Evolutionary conservation across 2,329 filamentous ascomycete species (phyloP), one percentile per base, ranked within the genome.

Genomic region (Fusarium praegraminearum): DNA sequence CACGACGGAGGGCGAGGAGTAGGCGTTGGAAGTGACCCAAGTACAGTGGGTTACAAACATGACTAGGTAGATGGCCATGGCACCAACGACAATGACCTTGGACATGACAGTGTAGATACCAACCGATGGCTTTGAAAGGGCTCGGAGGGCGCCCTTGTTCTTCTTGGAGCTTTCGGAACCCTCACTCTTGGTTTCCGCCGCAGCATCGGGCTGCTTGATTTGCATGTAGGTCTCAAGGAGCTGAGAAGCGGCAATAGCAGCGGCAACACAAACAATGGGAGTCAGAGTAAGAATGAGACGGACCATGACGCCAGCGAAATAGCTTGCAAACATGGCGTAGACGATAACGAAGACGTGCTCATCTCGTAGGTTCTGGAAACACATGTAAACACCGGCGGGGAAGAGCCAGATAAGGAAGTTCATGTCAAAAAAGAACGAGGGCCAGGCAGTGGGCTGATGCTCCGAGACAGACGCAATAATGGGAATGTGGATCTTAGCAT

Each of bases 401-500:
- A 99, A 98, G 54, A 99, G 89, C 96, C 96, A 99, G 82, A 99
- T 97, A 76, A 99, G 87, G 84, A 99, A 90, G 85, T 97, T 98
- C 74, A 99, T 86, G 77, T 99, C 96, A 80, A 99, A 99, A 85
- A 99, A 99, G 87, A 98, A 99, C 18, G 97, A 93, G 4, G 96
- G 96, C 96, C 96, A 99, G 44, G 96, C 96, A 38, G 96, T 99
- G 57, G 96, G 96, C 83, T 99, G 96, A 84, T 99, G 96, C 83
- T 99, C 96, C 2, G 96, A 99, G 47, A 99, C 96, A n/a, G 96
- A 99, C 5, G 96, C 96, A 79, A 99, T 99, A 78, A 99, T 99
- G 66, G 96, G 96, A 78, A 99, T 99, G 78, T 99, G 96, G 70
- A 98, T 97, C 86, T 99, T 99, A 76, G 96, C 96, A 78, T 99